These are phyloP conservation scores for Psilocybe cubensis DNA, from an alignment of 768 basidiomycete genomes.

Conservation along the genomic window DNA sequence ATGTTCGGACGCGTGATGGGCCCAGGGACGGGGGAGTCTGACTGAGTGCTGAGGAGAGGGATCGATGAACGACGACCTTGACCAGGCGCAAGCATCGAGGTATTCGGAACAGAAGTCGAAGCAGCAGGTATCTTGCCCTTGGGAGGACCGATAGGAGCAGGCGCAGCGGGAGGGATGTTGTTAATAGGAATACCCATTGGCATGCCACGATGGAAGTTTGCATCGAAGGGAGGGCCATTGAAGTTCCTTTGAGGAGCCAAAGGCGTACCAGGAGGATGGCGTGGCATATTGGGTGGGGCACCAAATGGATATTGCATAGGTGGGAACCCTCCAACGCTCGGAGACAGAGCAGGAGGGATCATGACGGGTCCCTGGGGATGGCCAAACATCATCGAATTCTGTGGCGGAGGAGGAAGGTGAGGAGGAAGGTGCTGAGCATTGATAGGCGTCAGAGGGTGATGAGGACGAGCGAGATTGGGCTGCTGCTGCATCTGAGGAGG, in stretches of 20 bases:
- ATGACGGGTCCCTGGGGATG: constrained; percentile 31
- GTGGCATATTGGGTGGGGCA: constrained; percentile 46
- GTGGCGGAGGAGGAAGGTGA: constrained; percentile 43
- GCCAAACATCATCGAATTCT: constrained; percentile 50
- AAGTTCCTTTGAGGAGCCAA: constrained; percentile 60
- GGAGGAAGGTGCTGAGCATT: constrained; percentile 42
- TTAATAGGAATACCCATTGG: constrained; percentile 32
- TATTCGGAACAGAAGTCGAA: constrained; percentile 35
- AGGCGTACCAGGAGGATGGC: constrained; percentile 34
- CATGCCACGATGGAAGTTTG: constrained; percentile 46
- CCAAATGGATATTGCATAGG: constrained; percentile 58
- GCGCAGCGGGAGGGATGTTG: constrained; percentile 29
- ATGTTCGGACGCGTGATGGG: constrained; percentile 57
- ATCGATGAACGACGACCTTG: constrained; percentile 49
- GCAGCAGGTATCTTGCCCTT: constrained; percentile 45
- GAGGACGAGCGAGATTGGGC: constrained; percentile 45
- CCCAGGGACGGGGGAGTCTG: constrained; percentile 46
- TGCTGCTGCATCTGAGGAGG: constrained; percentile 34
- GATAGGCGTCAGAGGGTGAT: constrained; percentile 51
- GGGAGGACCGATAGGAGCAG: constrained; percentile 60
- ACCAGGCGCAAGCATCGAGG: constrained; percentile 48
- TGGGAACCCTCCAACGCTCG: constrained; percentile 54
- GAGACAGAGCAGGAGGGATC: constrained; percentile 51
- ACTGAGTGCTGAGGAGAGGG: constrained; percentile 24
- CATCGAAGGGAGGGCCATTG: constrained; percentile 56